Conservation (phyloP, 306 rosid genomes). For the Cucurbita ficifolia region DNA sequence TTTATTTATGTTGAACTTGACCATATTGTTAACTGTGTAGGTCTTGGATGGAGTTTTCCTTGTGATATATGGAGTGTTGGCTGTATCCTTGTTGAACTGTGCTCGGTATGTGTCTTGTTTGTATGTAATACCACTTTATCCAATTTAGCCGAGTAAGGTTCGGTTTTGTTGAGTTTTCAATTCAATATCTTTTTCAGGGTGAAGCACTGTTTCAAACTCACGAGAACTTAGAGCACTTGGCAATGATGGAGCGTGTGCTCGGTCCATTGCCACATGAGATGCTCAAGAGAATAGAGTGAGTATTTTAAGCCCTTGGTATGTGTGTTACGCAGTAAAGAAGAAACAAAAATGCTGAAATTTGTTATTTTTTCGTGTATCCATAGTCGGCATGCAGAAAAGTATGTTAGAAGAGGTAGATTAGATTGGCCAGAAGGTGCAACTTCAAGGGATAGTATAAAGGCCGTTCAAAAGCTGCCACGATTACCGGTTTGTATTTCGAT, state of each 20-base stretch:
- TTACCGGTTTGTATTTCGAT: slow-evolving; percentile 38
- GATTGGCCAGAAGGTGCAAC: slow-evolving; percentile 93
- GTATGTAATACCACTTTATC: not conserved
- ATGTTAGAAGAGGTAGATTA: slow-evolving; percentile 66
- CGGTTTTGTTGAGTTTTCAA: not conserved
- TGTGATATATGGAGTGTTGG: slow-evolving; percentile 98
- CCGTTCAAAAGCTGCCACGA: slow-evolving; percentile 70
- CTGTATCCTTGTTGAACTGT: slow-evolving; percentile 81
- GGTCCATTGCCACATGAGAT: slow-evolving; percentile 59
- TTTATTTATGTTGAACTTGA: not conserved
- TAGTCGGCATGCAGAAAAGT: slow-evolving; percentile 85
- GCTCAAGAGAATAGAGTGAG: slow-evolving; percentile 71
- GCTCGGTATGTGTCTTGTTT: slow-evolving; percentile 38
- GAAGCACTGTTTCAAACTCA: slow-evolving; percentile 97
- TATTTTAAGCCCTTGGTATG: not conserved
- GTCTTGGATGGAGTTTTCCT: slow-evolving; percentile 90
- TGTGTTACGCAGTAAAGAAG: no score
- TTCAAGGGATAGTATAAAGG: slow-evolving; percentile 80
- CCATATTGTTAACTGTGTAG: slow-evolving; percentile 10
- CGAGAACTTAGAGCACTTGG: slow-evolving; percentile 88
- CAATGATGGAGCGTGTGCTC: slow-evolving; percentile 94
- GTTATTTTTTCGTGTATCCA: not conserved
- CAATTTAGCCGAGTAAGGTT: not conserved
- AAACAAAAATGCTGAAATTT: not conserved
- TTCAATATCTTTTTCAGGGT: slow-evolving; percentile 25